Percentiles rank a stretch among this genome's conserved stretches.
phyloP scores from a whole-genome alignment of 163 green algal species.

The Trebouxia gelatinosa region DNA sequence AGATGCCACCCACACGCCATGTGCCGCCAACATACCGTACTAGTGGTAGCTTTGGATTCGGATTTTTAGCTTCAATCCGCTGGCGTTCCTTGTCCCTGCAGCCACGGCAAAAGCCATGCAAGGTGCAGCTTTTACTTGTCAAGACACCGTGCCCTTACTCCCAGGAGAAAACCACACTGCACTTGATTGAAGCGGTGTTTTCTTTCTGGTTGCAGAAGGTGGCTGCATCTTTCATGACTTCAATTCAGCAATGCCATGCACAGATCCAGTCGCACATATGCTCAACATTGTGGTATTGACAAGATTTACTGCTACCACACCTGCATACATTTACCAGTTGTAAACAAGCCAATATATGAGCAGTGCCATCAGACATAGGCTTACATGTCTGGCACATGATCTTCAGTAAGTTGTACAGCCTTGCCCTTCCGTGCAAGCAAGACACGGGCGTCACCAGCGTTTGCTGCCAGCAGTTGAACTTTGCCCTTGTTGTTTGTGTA shows the following conservation, averaged over 20 bases:
- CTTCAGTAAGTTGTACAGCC: constrained; percentile 69
- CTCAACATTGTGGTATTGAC: too few relatives aligned
- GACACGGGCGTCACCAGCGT: constrained; percentile 86
- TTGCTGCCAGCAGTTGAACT: constrained; percentile 69
- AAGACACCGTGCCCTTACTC: neutral
- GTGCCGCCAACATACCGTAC: constrained; percentile 73
- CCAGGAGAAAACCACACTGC: too few relatives aligned
- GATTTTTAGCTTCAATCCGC: constrained; percentile 93
- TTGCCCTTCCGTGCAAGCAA: constrained; percentile 65
- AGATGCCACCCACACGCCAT: constrained; percentile 92
- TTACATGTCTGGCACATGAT: constrained; percentile 87
- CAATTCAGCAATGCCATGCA: too few relatives aligned
- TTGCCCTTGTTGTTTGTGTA: constrained; percentile 51
- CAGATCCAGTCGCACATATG: too few relatives aligned
- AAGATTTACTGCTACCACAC: too few relatives aligned
- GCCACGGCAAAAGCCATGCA: neutral
- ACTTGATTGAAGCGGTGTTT: too few relatives aligned
- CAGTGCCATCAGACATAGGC: constrained; percentile 1
- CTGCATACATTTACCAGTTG: too few relatives aligned
- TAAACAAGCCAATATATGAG: too few relatives aligned
- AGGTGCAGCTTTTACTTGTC: neutral
- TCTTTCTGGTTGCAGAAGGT: too few relatives aligned
- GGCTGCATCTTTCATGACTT: too few relatives aligned
- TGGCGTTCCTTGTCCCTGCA: constrained; percentile 77
- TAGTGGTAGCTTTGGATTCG: constrained; percentile 87